Base-by-base conservation (phyloP, 805 yeast genomes). In the Zygoascus flipseniorum region DNA sequence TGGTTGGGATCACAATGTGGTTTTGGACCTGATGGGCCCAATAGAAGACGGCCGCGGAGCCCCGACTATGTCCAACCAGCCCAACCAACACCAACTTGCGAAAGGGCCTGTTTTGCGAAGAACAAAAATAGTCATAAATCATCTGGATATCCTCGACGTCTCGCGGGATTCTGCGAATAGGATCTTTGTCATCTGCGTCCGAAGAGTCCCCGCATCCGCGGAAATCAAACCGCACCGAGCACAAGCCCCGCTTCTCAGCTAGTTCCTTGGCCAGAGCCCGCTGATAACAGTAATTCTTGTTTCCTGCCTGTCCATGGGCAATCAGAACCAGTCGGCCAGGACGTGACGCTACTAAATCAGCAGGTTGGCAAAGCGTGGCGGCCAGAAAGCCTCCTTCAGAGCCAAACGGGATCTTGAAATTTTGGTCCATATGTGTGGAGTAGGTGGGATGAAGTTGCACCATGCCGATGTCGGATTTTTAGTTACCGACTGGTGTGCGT, bases 251-350 rank as follows among this genome's bases (percentile, higher is more conserved):
- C 14, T 76, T 76, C 1, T 70, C 64, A 0, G 89, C 82, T 52
- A 90, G 65, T 26, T 68, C 69, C 28, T 77, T 76, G 0, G 95
- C 90, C 45, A 88, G 67, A 14, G 69, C 60, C 26, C 78, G 77
- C 58, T 85, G 89, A 67, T 85, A 89, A 55, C 87, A 81, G 65
- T 87, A 85, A 70, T 86, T 79, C 59, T 88, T 79, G 65, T 90
- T 95, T 0, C 96, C 95, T 0, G 83, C 90, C 56, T 79, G 85
- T 1, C 97, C 97, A 65, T 90, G 97, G n/a, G 81, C 59, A 16
- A 89, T 63, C 5, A 89, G 64, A 0, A 83, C 88, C 42, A 78
- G 72, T 16, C 67, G 20, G 6, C 55, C 56, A 6, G 58, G 58
- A 44, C 54, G 54, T 19, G 32, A 54, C 43, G 23, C 50, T 52